phyloP scores from a whole-genome alignment of 78 protist species.

The Isochrysis galbana region DNA sequence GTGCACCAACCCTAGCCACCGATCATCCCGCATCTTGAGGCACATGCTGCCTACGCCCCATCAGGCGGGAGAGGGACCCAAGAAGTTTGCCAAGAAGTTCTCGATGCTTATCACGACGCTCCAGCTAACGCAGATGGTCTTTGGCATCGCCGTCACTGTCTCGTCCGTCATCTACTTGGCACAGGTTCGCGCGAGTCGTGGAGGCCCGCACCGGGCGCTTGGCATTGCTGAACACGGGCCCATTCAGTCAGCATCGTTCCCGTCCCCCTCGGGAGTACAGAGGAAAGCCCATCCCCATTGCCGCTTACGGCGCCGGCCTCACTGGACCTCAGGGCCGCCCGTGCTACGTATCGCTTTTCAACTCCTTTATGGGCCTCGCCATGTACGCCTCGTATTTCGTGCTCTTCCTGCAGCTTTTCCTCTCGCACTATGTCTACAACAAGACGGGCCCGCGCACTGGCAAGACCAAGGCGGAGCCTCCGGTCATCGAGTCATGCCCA shows the following conservation, averaged over 20 bases:
- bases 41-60: too few relatives aligned
- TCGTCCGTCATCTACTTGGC: background rate
- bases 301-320: background rate
- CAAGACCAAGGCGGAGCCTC: background rate
- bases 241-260: too few relatives aligned
- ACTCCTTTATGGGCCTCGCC: constrained; percentile 14
- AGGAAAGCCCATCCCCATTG: background rate
- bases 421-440: background rate
- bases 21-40: too few relatives aligned
- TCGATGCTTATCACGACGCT: constrained; percentile 35
- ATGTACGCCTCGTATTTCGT: constrained; percentile 68
- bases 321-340: background rate
- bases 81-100: background rate
- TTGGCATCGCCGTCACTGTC: constrained; percentile 3
- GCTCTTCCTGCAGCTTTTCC: constrained; percentile 49
- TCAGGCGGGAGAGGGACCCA: background rate
- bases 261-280: too few relatives aligned
- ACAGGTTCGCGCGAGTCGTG: background rate
- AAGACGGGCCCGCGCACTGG: background rate
- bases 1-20: background rate
- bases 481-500: background rate
- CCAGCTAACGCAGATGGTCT: constrained; percentile 19
- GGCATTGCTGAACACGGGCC: too few relatives aligned
- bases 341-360: constrained; percentile 4
- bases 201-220: background rate